Percentiles rank a stretch among this genome's conserved stretches.
Conservation (phyloP, 768 basidiomycete species). For the Hydnomerulius pinastri region DNA sequence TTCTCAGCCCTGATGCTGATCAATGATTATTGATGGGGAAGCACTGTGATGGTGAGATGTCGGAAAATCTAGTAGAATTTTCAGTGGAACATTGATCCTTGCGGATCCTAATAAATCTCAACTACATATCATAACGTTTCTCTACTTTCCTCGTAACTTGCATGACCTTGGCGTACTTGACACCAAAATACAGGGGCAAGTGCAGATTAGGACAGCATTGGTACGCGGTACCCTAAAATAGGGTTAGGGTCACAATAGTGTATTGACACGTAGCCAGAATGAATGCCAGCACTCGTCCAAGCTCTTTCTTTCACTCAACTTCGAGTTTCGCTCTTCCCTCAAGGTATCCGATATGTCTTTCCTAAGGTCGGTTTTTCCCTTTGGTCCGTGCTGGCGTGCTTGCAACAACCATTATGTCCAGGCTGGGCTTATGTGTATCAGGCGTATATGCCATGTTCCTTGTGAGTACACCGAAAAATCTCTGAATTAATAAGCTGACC, state of each 20-base stretch:
- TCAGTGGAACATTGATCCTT: no score
- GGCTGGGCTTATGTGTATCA: constrained; percentile 72
- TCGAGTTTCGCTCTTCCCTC: background rate
- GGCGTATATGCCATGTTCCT: constrained; percentile 96
- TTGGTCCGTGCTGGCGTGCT: background rate
- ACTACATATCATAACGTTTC: no score
- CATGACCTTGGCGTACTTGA: no score
- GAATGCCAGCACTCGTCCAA: background rate
- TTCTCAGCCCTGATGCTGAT: no score
- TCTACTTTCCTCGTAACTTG: no score
- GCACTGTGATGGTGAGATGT: no score
- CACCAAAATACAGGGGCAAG: no score
- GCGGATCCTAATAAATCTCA: no score
- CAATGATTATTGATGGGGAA: no score
- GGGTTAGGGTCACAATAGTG: constrained; percentile 15
- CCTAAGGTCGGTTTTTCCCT: constrained; percentile 19
- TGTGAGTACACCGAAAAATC: constrained; percentile 44
- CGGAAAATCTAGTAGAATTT: no score
- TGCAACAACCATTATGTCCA: constrained; percentile 22
- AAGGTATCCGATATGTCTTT: constrained; percentile 22
- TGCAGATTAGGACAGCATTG: no score
- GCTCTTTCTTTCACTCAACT: background rate
- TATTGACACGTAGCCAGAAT: constrained; percentile 26
- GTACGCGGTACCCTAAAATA: constrained; percentile 18
- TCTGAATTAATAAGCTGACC: constrained; percentile 2